Evolutionary conservation across 2,329 filamentous ascomycete genomes (phyloP).

Genomic region (Aspergillus ruber): DNA sequence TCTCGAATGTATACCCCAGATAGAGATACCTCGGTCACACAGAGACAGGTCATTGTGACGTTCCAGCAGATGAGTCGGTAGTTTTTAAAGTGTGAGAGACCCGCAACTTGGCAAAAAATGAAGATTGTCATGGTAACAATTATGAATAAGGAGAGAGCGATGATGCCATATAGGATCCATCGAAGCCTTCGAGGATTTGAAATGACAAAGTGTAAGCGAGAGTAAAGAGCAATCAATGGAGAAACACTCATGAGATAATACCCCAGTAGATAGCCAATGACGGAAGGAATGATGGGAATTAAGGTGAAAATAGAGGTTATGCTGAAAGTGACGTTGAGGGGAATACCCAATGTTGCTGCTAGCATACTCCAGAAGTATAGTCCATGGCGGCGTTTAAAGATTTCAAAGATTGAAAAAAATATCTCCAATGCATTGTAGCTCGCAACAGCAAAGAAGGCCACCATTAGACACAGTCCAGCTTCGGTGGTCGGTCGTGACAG

Average conservation of each 20-base stretch:
- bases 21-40: conserved; percentile 46
- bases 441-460: conserved; percentile 6
- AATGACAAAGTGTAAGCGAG: conserved; percentile 39
- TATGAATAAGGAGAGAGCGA: conserved; percentile 28
- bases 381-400: conserved; percentile 35
- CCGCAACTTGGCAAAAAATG: conserved; percentile 23
- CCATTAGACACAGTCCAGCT: neutral
- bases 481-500: neutral
- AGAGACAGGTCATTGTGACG: conserved; percentile 46
- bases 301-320: neutral
- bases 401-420: conserved; percentile 35
- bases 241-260: neutral
- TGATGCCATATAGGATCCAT: conserved; percentile 37
- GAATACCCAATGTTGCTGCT: conserved; percentile 29
- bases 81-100: conserved; percentile 13
- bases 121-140: conserved; percentile 32
- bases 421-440: conserved; percentile 40
- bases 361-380: conserved; percentile 45
- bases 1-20: conserved; percentile 47
- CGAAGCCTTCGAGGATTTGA: conserved; percentile 24
- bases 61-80: conserved; percentile 39
- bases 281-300: neutral
- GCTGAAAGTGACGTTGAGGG: conserved; percentile 8
- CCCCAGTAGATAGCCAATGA: neutral
- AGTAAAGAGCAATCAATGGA: conserved; percentile 36